Evolutionary conservation across 805 yeast genomes (phyloP), one percentile per base, ranked within the genome.

Genomic region (Pichia paraexigua): DNA sequence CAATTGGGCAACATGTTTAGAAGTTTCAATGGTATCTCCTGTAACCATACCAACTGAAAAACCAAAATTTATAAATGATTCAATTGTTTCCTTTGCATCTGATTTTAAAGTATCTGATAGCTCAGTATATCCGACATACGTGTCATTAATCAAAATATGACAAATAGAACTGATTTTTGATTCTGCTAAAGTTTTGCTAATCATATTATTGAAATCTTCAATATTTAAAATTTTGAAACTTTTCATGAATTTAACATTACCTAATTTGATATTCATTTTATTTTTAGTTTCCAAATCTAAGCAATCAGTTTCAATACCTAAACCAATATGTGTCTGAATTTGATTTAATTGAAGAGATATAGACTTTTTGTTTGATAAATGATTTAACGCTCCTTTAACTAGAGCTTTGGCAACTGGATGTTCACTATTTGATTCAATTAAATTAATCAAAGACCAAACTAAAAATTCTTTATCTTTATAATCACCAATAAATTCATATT

Each of bases 371-470:
- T 50, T 21, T 5, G n/a, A 5, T 22, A 59, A 35, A 22, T 48
- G 27, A 13, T 43, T 49, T 15, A 45, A 9, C 2, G 68, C 61
- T 3, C 69, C 69, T 13, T 64, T 67, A 0, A 75, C 71, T 35
- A 94, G 75, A 0, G 96, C 90, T 54, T 71, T 76, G 6, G 91
- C 97, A 42, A 87, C 77, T 0, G 98, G 97, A 67, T 94, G 99
- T 66, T 90, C 96, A 54, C 91, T 84, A 47, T 76, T 75, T 8
- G 65, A 56, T 65, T 94, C 98, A 11, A 83, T 67, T 0, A 80
- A 71, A 4, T 83, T 78, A 22, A 83, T 66, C 7, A 80, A 59
- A 6, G 71, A 65, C 85, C 91, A 80, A 15, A 65, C 32, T 1
- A 43, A 32, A 1, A 41, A 63, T 73, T 75, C 58, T 24, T 60